Conservation (phyloP, 2,329 filamentous ascomycete species). For the Pseudogymnoascus pannorum region DNA sequence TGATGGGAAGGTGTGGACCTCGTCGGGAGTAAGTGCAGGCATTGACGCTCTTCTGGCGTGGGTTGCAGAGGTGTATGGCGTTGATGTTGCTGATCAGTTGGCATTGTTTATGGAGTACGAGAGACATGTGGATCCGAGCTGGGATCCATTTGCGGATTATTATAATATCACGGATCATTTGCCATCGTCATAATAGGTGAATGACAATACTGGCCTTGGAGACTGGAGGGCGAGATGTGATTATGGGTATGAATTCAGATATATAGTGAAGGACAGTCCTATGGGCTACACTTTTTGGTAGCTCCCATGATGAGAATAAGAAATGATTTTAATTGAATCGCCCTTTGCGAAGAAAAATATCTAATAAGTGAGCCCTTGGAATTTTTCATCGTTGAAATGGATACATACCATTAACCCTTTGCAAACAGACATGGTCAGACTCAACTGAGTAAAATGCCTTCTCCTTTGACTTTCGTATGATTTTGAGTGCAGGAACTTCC, state of each 20-base stretch:
- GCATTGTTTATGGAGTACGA: constrained; percentile 3
- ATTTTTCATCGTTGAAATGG: not conserved
- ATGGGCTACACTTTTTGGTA: no score
- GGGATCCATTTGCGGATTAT: constrained; percentile 49
- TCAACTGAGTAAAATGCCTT: not conserved
- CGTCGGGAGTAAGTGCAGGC: constrained; percentile 45
- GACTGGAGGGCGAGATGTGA: not conserved
- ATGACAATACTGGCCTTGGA: not conserved
- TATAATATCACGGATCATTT: constrained; percentile 4
- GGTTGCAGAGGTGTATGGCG: constrained; percentile 3
- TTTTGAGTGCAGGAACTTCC: not conserved
- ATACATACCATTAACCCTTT: not conserved
- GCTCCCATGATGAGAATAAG: not conserved
- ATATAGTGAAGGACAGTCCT: no score
- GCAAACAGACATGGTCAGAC: not conserved
- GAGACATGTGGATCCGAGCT: constrained; percentile 36
- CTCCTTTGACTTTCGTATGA: not conserved
- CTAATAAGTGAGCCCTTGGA: not conserved
- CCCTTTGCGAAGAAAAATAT: not conserved
- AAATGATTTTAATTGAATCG: not conserved
- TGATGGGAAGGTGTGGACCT: constrained; percentile 48
- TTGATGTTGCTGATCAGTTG: not conserved
- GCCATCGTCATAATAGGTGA: not conserved
- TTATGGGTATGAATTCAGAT: no score
- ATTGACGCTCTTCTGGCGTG: constrained; percentile 19